Percentiles rank a stretch among this genome's conserved stretches.
phyloP scores from a whole-genome alignment of 208 protist genomes.

The Trypanosoma melophagium region DNA sequence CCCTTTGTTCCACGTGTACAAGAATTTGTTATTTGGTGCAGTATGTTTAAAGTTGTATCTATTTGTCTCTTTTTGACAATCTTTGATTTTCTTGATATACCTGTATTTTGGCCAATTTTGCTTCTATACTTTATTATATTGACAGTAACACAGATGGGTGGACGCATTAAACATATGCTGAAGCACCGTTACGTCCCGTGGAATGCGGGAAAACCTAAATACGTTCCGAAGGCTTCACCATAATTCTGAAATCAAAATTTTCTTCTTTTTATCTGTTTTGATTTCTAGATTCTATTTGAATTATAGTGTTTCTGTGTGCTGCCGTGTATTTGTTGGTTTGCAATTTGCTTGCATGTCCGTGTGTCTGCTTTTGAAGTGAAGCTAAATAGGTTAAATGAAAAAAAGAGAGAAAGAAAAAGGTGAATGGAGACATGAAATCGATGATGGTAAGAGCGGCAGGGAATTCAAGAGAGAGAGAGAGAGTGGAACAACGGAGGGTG shows the following conservation, averaged over 20 bases:
- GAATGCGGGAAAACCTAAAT: conserved; percentile 82
- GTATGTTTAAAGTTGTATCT: conserved; percentile 74
- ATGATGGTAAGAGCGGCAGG: too few relatives aligned
- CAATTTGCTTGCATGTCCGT: too few relatives aligned
- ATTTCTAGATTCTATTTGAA: background rate
- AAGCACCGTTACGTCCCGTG: conserved; percentile 94
- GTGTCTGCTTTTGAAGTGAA: too few relatives aligned
- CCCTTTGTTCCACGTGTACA: conserved; percentile 95
- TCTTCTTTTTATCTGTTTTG: background rate
- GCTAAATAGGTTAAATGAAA: too few relatives aligned
- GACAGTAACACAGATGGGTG: conserved; percentile 93
- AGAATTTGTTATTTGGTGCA: conserved; percentile 97
- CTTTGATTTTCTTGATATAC: conserved; percentile 94
- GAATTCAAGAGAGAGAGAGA: background rate
- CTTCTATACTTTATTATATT: conserved; percentile 97
- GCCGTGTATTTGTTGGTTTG: too few relatives aligned
- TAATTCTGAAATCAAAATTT: background rate
- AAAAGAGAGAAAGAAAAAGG: too few relatives aligned
- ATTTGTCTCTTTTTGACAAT: conserved; percentile 92
- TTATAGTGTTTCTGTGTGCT: too few relatives aligned
- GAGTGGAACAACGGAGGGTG: background rate
- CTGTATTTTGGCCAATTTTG: conserved; percentile 98
- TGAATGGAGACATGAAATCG: too few relatives aligned
- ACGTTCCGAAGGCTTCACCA: conserved; percentile 60
- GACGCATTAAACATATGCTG: conserved; percentile 97